Evolutionary conservation across 1,139 yeast species (phyloP).

Genomic region (Williopsis jadinii): DNA sequence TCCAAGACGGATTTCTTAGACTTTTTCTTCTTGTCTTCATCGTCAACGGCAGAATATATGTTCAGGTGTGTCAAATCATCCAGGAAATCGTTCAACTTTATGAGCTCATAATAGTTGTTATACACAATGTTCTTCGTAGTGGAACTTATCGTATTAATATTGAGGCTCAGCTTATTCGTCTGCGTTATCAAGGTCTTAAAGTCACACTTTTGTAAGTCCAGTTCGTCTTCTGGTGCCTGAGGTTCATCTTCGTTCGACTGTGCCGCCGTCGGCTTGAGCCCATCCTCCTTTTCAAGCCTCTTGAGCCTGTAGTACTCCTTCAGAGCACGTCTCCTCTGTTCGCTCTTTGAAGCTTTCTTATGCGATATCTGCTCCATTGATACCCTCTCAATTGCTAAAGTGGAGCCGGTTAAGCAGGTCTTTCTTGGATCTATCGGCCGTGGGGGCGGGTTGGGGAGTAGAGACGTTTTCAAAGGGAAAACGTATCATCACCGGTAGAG

Average conservation of each 20-base stretch:
- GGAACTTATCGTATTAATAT: slow-evolving; percentile 36
- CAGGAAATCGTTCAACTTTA: slow-evolving; percentile 37
- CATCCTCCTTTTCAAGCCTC: slow-evolving; percentile 14
- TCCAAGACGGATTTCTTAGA: slow-evolving; percentile 4
- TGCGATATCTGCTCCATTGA: slow-evolving; percentile 2
- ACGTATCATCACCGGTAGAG: no score
- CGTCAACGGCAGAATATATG: not conserved
- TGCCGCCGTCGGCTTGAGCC: slow-evolving; percentile 1
- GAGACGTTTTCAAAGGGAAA: no score
- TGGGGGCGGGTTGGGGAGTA: no score
- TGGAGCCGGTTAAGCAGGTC: no score
- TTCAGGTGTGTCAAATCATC: slow-evolving; percentile 24
- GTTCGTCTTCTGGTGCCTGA: slow-evolving; percentile 21
- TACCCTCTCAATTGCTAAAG: no score
- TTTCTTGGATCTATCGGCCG: no score
- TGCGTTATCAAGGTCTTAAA: slow-evolving; percentile 30
- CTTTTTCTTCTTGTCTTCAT: not conserved
- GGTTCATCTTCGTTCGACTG: slow-evolving; percentile 10
- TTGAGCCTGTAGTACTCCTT: slow-evolving; percentile 38
- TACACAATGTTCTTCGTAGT: slow-evolving; percentile 43
- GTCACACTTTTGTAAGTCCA: slow-evolving; percentile 30
- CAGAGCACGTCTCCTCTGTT: slow-evolving; percentile 34
- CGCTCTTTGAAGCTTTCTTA: slow-evolving; percentile 13
- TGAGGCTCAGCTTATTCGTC: slow-evolving; percentile 34
- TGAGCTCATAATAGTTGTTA: slow-evolving; percentile 44